These are phyloP conservation scores for Phytophthora macrochlamydospora DNA, from an alignment of 352 stramenopile genomes.

Conservation along the genomic window DNA sequence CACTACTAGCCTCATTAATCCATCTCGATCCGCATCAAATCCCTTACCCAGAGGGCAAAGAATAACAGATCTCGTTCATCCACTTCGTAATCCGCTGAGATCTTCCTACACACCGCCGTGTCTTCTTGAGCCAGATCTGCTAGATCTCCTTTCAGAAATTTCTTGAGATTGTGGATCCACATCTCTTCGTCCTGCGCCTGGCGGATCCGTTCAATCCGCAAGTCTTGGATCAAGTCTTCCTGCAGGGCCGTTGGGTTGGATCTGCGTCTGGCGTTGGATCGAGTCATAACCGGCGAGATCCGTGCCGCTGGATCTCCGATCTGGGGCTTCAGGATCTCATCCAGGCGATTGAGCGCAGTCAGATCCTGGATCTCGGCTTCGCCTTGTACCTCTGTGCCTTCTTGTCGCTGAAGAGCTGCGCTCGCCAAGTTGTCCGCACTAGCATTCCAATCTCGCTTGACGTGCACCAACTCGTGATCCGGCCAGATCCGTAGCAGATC, in stretches of 20 bases:
- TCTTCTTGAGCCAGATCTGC: background rate
- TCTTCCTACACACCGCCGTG: background rate
- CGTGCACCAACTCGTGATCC: background rate
- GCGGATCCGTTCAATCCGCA: conserved; percentile 1
- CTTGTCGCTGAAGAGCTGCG: background rate
- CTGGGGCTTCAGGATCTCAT: background rate
- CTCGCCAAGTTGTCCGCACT: background rate
- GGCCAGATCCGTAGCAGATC: background rate
- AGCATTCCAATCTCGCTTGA: conserved; percentile 6
- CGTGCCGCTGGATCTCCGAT: background rate
- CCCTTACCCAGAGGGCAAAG: background rate
- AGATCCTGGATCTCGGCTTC: background rate
- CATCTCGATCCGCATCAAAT: background rate
- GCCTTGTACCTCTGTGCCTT: background rate
- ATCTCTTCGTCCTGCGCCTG: conserved; percentile 8
- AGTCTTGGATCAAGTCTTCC: background rate
- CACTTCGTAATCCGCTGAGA: conserved; percentile 3
- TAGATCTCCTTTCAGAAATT: conserved; percentile 4
- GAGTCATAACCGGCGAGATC: background rate
- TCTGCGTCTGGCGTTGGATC: background rate
- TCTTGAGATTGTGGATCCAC: conserved; percentile 1
- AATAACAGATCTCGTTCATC: conserved; percentile 5
- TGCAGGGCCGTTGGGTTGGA: background rate
- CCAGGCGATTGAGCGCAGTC: background rate
- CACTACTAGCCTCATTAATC: too few relatives aligned